Evolutionary conservation across 108 stramenopile species (phyloP), one percentile per base, ranked within the genome.

Genomic region (Skeletonema tropicum): DNA sequence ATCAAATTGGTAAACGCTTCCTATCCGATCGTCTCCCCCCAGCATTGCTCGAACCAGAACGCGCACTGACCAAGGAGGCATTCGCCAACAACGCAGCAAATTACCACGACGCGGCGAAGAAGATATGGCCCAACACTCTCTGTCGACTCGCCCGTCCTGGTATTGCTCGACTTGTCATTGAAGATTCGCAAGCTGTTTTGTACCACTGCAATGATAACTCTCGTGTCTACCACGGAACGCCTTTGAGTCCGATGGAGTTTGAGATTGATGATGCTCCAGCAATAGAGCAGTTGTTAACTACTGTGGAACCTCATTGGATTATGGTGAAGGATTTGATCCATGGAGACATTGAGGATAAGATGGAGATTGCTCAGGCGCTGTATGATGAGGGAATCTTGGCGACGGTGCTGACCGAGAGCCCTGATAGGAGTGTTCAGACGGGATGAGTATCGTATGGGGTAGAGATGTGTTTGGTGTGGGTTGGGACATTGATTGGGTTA

Each of bases 191-290:
- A 72, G 96, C 95, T 6, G 94, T 99, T 6, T 49, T 99, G 26
- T 99, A 99, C 82, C 99, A 99, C 70, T 97, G 96, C 74, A 85
- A 79, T 31, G 96, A 97, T 62, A 99, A 99, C 75, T 85, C 96
- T 6, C 60, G 96, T 14, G 92, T 86, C 25, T 96, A 91, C 75
- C 95, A 92, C 30, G 97, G 89, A 17, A 91, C 84, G 45, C 89
- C 97, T 23, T 69, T 97, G 64, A 89, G 90, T 71, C 96, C 97
- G 15, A 71, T 99, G 86, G 98, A 99, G 78, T 99, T 98, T 68
- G 98, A 98, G 73, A 83, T 97, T 41, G 99, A 99, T 71, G 99
- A 98, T 72, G 99, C 96, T 5, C 97, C 94, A 4, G 95, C 98
- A 15, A 57, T 99, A 31, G 99, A 99, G 68, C 79, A 80, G 71